phyloP scores from a whole-genome alignment of 495 filamentous ascomycete species.

The Parathielavia appendiculata region DNA sequence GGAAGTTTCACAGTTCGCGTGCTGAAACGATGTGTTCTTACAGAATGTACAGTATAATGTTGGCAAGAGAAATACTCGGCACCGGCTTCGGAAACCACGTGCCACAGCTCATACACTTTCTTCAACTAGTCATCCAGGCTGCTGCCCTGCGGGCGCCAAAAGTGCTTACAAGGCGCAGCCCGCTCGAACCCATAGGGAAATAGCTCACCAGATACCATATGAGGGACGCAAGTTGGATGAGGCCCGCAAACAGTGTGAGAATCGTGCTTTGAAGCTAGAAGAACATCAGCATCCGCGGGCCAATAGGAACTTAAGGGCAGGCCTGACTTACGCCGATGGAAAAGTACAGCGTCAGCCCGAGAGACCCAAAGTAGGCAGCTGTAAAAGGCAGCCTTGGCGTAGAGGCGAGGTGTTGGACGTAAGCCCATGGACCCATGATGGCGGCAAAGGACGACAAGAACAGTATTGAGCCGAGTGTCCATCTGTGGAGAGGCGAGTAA shows the following conservation, averaged over 20 bases:
- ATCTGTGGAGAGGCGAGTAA: slow-evolving; percentile 50
- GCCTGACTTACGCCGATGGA: slow-evolving; percentile 72
- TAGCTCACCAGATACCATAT: slow-evolving; percentile 96
- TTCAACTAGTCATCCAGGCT: slow-evolving; percentile 80
- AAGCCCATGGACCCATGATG: slow-evolving; percentile 81
- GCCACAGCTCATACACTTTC: neutral
- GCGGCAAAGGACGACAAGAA: slow-evolving; percentile 93
- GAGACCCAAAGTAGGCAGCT: slow-evolving; percentile 93
- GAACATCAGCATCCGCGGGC: slow-evolving; percentile 22
- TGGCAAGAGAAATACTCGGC: neutral
- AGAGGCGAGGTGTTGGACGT: slow-evolving; percentile 80
- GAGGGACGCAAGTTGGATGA: slow-evolving; percentile 76
- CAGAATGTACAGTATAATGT: slow-evolving; percentile 1
- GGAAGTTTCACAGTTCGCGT: neutral
- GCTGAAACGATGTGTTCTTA: neutral
- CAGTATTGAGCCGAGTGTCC: slow-evolving; percentile 85
- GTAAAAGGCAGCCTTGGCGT: slow-evolving; percentile 86
- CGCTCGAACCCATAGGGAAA: slow-evolving; percentile 93
- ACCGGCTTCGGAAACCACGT: neutral
- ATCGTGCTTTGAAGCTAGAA: slow-evolving; percentile 68
- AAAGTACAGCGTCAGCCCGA: slow-evolving; percentile 85
- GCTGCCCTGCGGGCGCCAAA: slow-evolving; percentile 80
- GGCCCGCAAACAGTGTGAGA: slow-evolving; percentile 75
- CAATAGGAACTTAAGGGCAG: neutral
- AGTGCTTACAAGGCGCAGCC: slow-evolving; percentile 76